Evolutionary conservation across 306 rosid species (phyloP), one percentile per base, ranked within the genome.

Genomic region (Carpinus viminea): DNA sequence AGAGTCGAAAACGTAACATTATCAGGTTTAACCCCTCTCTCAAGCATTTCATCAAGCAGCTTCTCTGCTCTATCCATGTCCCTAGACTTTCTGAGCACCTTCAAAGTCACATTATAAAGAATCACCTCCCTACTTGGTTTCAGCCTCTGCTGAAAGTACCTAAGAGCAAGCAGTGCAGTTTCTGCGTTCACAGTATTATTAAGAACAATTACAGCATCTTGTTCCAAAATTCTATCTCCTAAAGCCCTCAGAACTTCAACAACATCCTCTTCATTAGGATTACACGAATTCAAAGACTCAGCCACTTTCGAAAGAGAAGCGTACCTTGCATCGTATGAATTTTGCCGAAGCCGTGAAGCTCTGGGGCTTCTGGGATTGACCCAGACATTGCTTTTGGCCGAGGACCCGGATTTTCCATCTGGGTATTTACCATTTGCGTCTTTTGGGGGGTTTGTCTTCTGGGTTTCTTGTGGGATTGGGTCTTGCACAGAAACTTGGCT

Each of bases 331-430:
- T 73, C 87, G 65, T 93, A 83, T 2, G 99, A 91, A 15, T 82
- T 81, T 34, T 84, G 78, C 77, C 79, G 77, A 43, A 95, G 92
- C 83, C 83, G 88, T 51, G 92, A 85, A 7, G 98, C 98, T 79
- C 90, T 91, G 80, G 96, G 86, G 85, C 92, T 93, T 52, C 65
- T 90, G 82, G 99, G 99, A 84, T 95, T 95, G 81, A 96, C 97
- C 98, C 98, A 93, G 53, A 89, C 54, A 60, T 86, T 85, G 78
- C 73, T 78, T 81, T 85, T 90, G 17, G 89, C 79, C 8, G 82
- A 82, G 69, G 91, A 48, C 8, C 62, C 53, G 7, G 87, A 74
- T 12, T 88, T 88, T 70, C 72, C 81, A 83, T 80, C 84, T 59
- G 86, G 86, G 82, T 38, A 17, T 9, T 82, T 51, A 5, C 62